Evolutionary conservation across 2,329 filamentous ascomycete species (phyloP), one percentile per base, ranked within the genome.

Genomic region (Nigrospora oryzae): DNA sequence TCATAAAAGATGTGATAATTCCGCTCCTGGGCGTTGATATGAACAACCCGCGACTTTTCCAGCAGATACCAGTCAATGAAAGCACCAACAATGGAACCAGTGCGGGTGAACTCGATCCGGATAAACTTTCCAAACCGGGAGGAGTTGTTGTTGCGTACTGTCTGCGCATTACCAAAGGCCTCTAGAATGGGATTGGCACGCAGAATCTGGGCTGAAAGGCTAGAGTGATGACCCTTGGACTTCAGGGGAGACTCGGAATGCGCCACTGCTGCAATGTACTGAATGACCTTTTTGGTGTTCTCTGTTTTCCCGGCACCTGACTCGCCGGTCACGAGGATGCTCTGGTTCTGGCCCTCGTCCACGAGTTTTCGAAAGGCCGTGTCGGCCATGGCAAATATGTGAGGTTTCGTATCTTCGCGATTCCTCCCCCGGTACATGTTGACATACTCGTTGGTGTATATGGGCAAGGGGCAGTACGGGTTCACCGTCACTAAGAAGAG

Each of bases 1-100:
- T 98, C 94, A 60, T 98, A 98, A 64, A 98, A 98, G 45, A 98
- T 75, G 63, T 98, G 93, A 62, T 98, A 98, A 58, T 94, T 98
- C 44, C 93, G 82, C 68, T 98, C 93, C 46, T 89, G 86, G 1
- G 79, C 61, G 58, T 94, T 95, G 49, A 95, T 79, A 36, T 83
- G 84, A 16, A 98, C 91, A 8, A 98, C 93, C 55, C 93, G 81
- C n/a, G 93, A 98, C 65, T 98, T 98, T 61, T 98, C 93, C 13
- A 98, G 71, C 1, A 98, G 74, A 65, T 97, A 98, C 93, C 93
- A 98, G 63, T 98, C 90, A 53, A 98, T 97, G 67, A 89, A 96
- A 17, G 93, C 93, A 33, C 94, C 94, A 4, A 86, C 86, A 53
- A 98, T 98, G 44, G 93, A 86, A 28, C 94, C 94, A 33, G 79